Percentiles rank a stretch among this genome's conserved stretches.
Conservation (phyloP, 768 basidiomycete genomes). For the Suillus tomentosus region DNA sequence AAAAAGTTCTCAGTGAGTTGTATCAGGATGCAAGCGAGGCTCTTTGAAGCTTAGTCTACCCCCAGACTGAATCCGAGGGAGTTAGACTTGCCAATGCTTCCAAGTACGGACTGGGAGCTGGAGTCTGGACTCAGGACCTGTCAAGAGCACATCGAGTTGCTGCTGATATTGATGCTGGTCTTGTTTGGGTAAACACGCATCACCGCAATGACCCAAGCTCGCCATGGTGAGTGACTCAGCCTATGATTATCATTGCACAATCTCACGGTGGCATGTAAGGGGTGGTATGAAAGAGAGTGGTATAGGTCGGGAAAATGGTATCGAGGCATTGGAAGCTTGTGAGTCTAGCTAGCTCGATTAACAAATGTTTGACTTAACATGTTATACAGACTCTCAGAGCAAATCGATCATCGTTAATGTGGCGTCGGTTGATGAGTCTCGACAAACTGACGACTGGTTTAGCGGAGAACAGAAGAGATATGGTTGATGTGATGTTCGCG, state of each 20-base stretch:
- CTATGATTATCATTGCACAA: not conserved
- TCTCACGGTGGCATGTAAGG: conserved; percentile 41
- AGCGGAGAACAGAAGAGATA: conserved; percentile 55
- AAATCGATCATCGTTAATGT: conserved; percentile 80
- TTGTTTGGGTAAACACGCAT: conserved; percentile 89
- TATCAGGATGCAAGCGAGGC: conserved; percentile 18
- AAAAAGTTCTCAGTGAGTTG: conserved; percentile 50
- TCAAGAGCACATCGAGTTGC: conserved; percentile 78
- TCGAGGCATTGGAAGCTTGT: conserved; percentile 83
- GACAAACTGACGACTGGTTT: conserved; percentile 76
- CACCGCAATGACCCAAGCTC: conserved; percentile 90
- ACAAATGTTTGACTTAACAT: not conserved
- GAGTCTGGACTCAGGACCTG: conserved; percentile 77
- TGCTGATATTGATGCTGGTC: conserved; percentile 65
- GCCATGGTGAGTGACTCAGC: conserved; percentile 59
- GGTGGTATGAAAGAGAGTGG: conserved; percentile 92
- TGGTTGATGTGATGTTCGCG: conserved; percentile 44
- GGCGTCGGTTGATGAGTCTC: conserved; percentile 60
- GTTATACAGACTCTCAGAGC: conserved; percentile 71
- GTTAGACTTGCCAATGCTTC: conserved; percentile 70
- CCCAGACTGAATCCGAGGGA: conserved; percentile 64
- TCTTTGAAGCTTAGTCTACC: not conserved
- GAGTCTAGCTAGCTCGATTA: conserved; percentile 24
- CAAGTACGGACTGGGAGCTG: conserved; percentile 81
- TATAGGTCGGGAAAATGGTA: conserved; percentile 83